These are phyloP conservation scores for Candida silvatica DNA, from an alignment of 805 yeast species.

Conservation along the genomic window DNA sequence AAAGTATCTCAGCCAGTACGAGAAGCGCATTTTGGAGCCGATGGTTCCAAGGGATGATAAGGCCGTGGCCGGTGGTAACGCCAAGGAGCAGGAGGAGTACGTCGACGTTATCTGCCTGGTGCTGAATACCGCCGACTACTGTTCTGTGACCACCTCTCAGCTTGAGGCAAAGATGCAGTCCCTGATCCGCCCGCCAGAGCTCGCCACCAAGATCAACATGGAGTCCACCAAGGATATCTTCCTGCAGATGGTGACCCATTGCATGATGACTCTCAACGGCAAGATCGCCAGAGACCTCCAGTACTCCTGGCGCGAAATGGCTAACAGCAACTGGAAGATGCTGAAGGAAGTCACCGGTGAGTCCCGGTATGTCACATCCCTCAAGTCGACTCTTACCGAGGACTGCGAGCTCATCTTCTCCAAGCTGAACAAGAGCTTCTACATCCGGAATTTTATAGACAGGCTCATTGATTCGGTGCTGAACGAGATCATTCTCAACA, in stretches of 20 bases:
- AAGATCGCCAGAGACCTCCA: constrained; percentile 56
- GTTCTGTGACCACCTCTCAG: constrained; percentile 70
- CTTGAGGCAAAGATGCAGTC: constrained; percentile 51
- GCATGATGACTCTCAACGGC: constrained; percentile 45
- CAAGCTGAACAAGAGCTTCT: constrained; percentile 59
- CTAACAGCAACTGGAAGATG: constrained; percentile 65
- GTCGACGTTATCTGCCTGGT: constrained; percentile 60
- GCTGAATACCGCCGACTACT: constrained; percentile 84
- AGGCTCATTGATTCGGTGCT: constrained; percentile 60
- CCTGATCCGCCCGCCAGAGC: constrained; percentile 26
- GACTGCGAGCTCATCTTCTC: constrained; percentile 42
- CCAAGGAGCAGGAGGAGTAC: constrained; percentile 43
- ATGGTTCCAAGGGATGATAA: constrained; percentile 35
- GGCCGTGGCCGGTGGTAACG: constrained; percentile 22
- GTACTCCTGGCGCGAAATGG: constrained; percentile 78
- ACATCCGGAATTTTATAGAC: constrained; percentile 67
- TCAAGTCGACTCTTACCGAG: constrained; percentile 38
- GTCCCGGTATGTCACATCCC: constrained; percentile 58
- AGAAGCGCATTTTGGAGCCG: constrained; percentile 39
- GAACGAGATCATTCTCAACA: constrained; percentile 44
- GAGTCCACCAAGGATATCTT: constrained; percentile 49
- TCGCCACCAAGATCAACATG: constrained; percentile 38
- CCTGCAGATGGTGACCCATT: constrained; percentile 46
- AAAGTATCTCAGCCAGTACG: constrained; percentile 55
- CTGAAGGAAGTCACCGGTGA: constrained; percentile 60